A percentile compares a stretch with the other conserved stretches of the same genome.
Evolutionary conservation across 192 early-diverging fungal genomes (phyloP).

Genomic region (Linnemannia hyalina): DNA sequence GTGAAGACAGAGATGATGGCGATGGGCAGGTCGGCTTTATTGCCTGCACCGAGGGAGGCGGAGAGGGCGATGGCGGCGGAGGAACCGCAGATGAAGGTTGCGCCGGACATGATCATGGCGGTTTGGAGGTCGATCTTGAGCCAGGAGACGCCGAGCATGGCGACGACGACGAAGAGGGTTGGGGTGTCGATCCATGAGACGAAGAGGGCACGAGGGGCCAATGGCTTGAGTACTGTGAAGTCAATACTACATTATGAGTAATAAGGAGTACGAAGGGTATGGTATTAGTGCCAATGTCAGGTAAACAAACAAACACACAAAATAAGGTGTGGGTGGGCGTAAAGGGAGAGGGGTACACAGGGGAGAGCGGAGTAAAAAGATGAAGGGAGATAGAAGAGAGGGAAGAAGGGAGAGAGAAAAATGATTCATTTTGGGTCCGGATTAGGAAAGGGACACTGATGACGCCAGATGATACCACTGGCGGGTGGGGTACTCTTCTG

Average conservation of each 20-base stretch:
- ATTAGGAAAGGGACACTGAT: constrained; percentile 9
- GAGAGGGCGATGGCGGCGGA: constrained; percentile 64
- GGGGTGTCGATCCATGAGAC: constrained; percentile 69
- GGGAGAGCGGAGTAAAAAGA: not conserved
- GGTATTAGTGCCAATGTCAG: not conserved
- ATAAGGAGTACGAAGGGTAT: not conserved
- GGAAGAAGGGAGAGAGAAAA: constrained; percentile 6
- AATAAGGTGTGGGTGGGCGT: not conserved
- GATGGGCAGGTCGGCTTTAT: constrained; percentile 67
- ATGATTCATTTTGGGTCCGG: not conserved
- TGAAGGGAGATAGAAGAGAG: not conserved
- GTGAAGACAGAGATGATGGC: constrained; percentile 70
- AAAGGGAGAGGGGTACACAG: not conserved
- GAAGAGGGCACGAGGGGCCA: constrained; percentile 66
- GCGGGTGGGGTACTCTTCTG: not conserved
- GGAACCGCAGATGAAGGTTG: constrained; percentile 69
- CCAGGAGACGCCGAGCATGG: constrained; percentile 58
- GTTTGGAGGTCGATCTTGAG: constrained; percentile 65
- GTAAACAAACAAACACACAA: not conserved
- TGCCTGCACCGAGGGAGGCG: constrained; percentile 57
- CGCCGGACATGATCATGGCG: constrained; percentile 65
- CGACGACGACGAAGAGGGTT: constrained; percentile 63
- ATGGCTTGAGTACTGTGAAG: constrained; percentile 57
- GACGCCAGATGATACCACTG: constrained; percentile 39
- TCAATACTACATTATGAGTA: constrained; percentile 52